These are phyloP conservation scores for Liriodendron chinense DNA, from an alignment of 164 flowering plant genomes.

Conservation along the genomic window DNA sequence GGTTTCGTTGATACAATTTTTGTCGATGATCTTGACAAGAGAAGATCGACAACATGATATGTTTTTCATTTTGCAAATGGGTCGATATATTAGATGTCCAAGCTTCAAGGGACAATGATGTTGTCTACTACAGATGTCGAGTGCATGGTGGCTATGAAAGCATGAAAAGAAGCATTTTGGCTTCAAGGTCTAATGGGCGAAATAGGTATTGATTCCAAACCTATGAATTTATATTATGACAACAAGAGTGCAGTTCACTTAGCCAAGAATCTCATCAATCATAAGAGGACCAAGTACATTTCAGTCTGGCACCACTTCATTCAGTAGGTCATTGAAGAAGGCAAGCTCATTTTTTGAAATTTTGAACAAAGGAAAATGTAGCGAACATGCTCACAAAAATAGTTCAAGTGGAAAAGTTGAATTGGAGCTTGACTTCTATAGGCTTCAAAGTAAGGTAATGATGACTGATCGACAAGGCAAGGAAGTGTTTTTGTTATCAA, in stretches of 20 bases:
- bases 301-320: not conserved
- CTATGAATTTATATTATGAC: not conserved
- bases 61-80: not conserved
- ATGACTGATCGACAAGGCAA: not conserved
- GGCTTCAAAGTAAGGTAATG: not conserved
- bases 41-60: not conserved
- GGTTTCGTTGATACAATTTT: not conserved
- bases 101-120: not conserved
- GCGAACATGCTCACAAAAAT: not conserved
- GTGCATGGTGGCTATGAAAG: not conserved
- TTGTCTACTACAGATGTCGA: not conserved
- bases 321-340: not conserved
- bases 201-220: not conserved
- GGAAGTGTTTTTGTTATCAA: not conserved
- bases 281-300: not conserved
- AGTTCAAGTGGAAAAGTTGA: not conserved
- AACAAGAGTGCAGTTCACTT: not conserved
- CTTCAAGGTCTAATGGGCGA: constrained; percentile 3
- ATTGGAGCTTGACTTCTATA: not conserved
- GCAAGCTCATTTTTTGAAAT: no score
- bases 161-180: not conserved
- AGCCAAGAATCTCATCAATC: not conserved
- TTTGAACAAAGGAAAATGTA: not conserved
- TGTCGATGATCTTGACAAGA: not conserved
- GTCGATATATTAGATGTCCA: not conserved